Base-by-base conservation (phyloP, 805 yeast genomes). In the Barnettozyma botsteinii region DNA sequence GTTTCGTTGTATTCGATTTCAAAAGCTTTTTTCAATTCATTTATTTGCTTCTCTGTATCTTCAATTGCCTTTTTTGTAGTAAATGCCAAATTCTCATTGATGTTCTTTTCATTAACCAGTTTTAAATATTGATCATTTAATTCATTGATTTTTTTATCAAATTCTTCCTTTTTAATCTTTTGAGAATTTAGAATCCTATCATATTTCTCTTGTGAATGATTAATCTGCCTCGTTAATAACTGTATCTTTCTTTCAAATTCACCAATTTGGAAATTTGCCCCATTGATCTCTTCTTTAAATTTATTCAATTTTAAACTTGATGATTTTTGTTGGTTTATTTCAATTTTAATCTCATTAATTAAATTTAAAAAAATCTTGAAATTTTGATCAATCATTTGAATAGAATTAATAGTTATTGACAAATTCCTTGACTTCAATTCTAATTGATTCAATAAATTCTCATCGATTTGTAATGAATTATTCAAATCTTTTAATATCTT, bases 371-470 rank as follows among this genome's bases (percentile, higher is more conserved):
- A 50, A 22, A 32, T 38, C 20, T 41, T 51, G 19, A 55, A 33
- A 27, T 54, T 59, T 18, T 35, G 34, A 11, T 50, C 45, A 6
- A 55, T 42, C 10, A 47, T 67, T 33, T 69, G 72, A 42, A 85
- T 71, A 0, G 87, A 71, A 37, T 79, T 83, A 9, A 75, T 65
- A 0, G 89, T 70, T 1, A 68, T 61, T 2, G 72, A 61, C 15
- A 79, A 56, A 48, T 77, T 76, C 37, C 76, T 63, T 34, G 74
- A 67, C 46, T 73, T 66, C 12, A 45, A 38, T 47, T 80, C 83
- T 22, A 74, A 52, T 2, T 63, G 61, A 21, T 57, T 55, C 27
- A 76, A 51, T 5, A 55, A 55, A 7, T 56, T 52, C 35, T 67
- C 63, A 43, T 70, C 76, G 4, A 53, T 51, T 10, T 62, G 60